Conservation (phyloP, 768 basidiomycete species). For the Scleroderma citrinum region DNA sequence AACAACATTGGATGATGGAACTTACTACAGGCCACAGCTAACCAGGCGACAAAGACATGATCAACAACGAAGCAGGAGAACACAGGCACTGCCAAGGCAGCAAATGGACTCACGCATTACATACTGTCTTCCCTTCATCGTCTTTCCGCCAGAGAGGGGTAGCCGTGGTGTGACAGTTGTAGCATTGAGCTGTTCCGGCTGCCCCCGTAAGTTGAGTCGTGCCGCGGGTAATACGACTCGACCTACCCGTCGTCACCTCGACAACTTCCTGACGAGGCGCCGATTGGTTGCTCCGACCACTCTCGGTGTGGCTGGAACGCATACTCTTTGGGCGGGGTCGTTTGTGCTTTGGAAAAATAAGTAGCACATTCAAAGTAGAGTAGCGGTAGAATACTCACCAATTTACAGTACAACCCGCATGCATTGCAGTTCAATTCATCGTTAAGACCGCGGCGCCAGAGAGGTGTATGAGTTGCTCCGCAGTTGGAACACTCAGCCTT, state of each 20-base stretch:
- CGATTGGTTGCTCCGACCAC: constrained; percentile 40
- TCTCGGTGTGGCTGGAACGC: constrained; percentile 72
- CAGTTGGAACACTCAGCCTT: constrained; percentile 88
- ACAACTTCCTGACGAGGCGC: constrained; percentile 63
- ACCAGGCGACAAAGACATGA: constrained; percentile 1
- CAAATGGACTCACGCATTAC: constrained; percentile 66
- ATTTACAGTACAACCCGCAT: constrained; percentile 81
- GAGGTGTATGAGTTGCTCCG: constrained; percentile 82
- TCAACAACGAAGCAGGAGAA: constrained; percentile 7
- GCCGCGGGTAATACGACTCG: constrained; percentile 26
- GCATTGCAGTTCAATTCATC: constrained; percentile 90
- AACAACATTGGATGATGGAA: constrained; percentile 6
- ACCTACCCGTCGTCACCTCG: constrained; percentile 61
- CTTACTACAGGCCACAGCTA: constrained; percentile 76
- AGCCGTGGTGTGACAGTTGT: constrained; percentile 85
- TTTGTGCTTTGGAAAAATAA: constrained; percentile 53
- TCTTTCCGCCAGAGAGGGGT: constrained; percentile 90
- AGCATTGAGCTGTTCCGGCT: constrained; percentile 65
- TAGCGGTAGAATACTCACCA: constrained; percentile 41
- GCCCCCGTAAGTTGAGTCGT: constrained; percentile 23
- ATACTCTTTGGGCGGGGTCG: constrained; percentile 85
- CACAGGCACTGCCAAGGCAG: background rate
- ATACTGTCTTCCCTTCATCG: constrained; percentile 86
- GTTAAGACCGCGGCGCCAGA: constrained; percentile 82
- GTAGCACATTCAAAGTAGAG: background rate